Conservation (phyloP, 2,329 filamentous ascomycete species). For the Akanthomyces uredinophilus region DNA sequence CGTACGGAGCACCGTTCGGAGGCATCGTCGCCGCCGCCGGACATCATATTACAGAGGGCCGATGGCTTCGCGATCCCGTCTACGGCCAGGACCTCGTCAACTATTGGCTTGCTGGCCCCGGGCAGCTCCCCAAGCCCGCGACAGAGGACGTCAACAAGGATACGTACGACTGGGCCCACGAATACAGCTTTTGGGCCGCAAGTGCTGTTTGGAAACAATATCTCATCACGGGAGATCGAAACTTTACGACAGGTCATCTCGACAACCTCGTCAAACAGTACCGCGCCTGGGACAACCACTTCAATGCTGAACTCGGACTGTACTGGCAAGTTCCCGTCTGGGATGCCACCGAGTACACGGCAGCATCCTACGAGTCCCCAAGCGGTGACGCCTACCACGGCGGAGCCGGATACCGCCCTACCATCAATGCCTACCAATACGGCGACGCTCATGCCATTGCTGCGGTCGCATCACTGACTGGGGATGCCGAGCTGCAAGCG, state of each 20-base stretch:
- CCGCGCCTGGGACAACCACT: slow-evolving; percentile 34
- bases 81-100: slow-evolving; percentile 32
- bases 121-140: slow-evolving; percentile 18
- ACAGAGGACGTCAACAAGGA: slow-evolving; percentile 17
- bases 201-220: slow-evolving; percentile 20
- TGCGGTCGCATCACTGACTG: slow-evolving; percentile 29
- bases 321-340: slow-evolving; percentile 39
- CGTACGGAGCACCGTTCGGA: slow-evolving; percentile 18
- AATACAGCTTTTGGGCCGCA: slow-evolving; percentile 22
- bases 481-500: slow-evolving; percentile 24
- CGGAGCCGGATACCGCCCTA: slow-evolving; percentile 37
- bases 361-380: slow-evolving; percentile 20
- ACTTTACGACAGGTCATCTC: slow-evolving; percentile 33
- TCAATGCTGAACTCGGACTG: slow-evolving; percentile 30
- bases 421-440: slow-evolving; percentile 40
- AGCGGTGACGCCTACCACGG: slow-evolving; percentile 28
- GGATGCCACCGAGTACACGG: slow-evolving; percentile 40
- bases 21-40: slow-evolving; percentile 27
- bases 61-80: slow-evolving; percentile 35
- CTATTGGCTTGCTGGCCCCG: slow-evolving; percentile 20
- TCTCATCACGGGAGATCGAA: slow-evolving; percentile 33
- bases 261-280: slow-evolving; percentile 35
- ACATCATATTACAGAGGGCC: slow-evolving; percentile 33
- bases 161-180: slow-evolving; percentile 19
- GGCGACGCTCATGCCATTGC: slow-evolving; percentile 37